Base-by-base conservation (phyloP, 148 eudicot species). In the Polygonum aviculare region DNA sequence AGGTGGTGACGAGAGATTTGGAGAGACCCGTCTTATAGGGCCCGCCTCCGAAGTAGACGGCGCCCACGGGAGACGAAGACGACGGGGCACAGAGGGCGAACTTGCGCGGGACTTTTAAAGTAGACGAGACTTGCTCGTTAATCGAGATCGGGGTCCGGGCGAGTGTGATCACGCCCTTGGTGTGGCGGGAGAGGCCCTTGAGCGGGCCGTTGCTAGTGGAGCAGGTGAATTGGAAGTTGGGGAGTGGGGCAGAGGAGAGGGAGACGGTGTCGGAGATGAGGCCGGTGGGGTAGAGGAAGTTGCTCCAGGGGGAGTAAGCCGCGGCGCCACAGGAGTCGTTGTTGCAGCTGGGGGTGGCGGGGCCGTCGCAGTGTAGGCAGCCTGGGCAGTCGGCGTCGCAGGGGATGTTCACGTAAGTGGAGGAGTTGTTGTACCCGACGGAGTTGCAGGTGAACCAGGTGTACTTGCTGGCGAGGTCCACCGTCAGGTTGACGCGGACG, bases 21-120 rank as follows among this genome's bases (percentile, higher is more conserved):
- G 79, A 77, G 69, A 77, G 70, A 39, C 82, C 83, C 6, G n/a
- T 1, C 6, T 12, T 60, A 18, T 87, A 85, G 0, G 90, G 88
- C 5, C 88, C 88, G 2, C 86, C 82, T 0, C 93, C 90, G 31
- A 89, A 89, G 52, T 80, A 86, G 0, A 85, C 49, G 7, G 75
- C 83, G 12, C 90, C 90, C 3, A 76, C 83, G 15, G 45, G 3
- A 0, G 77, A 33, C 0, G 31, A 44, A 0, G 79, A n/a, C 18
- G 79, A 7, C 3, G 78, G 78, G 16, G 65, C 21, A 67, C 79
- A 77, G 1, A 77, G 69, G 21, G 79, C 79, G 49, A 77, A 77
- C 39, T 77, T 77, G 4, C 47, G 79, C 1, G 79, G 67, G 7
- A 40, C 69, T 38, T 39, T 77, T 2, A 70, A 16, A 12, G 79